Evolutionary conservation across 352 stramenopile genomes (phyloP).

Genomic region (Phytopythium oedochilum): DNA sequence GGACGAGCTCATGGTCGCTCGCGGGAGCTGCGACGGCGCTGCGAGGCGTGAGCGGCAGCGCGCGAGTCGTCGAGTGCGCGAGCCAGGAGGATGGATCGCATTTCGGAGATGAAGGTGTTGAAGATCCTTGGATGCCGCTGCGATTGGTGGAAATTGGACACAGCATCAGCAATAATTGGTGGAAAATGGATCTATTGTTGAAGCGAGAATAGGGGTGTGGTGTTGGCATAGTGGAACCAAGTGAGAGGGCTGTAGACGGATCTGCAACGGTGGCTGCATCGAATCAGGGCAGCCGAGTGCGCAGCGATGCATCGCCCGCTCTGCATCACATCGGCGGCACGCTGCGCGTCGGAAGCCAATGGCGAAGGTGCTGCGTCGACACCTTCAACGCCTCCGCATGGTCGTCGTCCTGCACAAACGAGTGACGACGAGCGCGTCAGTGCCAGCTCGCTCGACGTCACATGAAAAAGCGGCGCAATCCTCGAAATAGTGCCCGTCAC

Average conservation of each 20-base stretch:
- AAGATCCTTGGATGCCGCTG: background rate
- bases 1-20: slow-evolving; percentile 23
- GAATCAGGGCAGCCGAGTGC: background rate
- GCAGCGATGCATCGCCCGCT: background rate
- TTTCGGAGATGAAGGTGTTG: background rate
- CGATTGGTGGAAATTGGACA: background rate
- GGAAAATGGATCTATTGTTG: background rate
- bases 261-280: slow-evolving; percentile 1
- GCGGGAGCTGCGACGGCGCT: no score
- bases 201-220: background rate
- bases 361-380: no score
- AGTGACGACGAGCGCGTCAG: background rate
- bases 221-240: background rate
- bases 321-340: background rate
- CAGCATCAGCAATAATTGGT: no score
- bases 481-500: no score
- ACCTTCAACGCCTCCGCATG: background rate
- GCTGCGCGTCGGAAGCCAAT: background rate
- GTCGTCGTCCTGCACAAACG: background rate
- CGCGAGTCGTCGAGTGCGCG: background rate
- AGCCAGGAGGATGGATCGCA: background rate
- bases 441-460: background rate
- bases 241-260: slow-evolving; percentile 1
- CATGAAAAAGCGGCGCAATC: no score
- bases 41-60: background rate